phyloP scores from a whole-genome alignment of 192 early-diverging fungal genomes.

The Dimargaris xerosporica region DNA sequence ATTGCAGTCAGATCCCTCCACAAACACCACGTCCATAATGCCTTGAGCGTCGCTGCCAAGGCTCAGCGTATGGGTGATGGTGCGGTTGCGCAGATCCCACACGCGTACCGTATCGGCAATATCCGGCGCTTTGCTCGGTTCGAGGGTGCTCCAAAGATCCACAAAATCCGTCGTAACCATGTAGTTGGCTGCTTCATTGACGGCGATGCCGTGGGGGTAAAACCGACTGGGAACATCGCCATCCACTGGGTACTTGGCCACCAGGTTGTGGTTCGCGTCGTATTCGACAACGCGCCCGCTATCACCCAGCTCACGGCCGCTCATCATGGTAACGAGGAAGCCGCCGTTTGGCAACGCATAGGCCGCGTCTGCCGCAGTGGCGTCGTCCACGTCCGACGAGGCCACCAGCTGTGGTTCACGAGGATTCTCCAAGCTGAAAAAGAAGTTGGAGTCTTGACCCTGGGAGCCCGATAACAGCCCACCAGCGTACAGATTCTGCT shows the following conservation, averaged over 20 bases:
- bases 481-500: background rate
- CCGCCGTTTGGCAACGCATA: conserved; percentile 5
- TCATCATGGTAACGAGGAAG: conserved; percentile 11
- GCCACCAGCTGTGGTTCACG: background rate
- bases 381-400: background rate
- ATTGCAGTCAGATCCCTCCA: background rate
- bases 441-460: conserved; percentile 9
- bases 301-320: background rate
- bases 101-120: conserved; percentile 5
- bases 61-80: background rate
- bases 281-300: conserved; percentile 9
- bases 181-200: background rate
- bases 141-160: conserved; percentile 3
- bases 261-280: background rate
- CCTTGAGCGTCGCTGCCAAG: background rate
- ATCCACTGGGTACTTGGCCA: conserved; percentile 4
- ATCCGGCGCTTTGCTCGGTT: background rate
- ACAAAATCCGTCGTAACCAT: conserved; percentile 10
- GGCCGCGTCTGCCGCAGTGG: conserved; percentile 4
- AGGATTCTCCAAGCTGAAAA: conserved; percentile 4
- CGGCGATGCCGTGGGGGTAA: conserved; percentile 8
- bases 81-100: background rate
- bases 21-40: conserved; percentile 10
- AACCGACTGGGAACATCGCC: conserved; percentile 4
- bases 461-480: conserved; percentile 1